Evolutionary conservation across 1,284 basidiomycete genomes (phyloP).

Genomic region (Cryptococcus sp.): DNA sequence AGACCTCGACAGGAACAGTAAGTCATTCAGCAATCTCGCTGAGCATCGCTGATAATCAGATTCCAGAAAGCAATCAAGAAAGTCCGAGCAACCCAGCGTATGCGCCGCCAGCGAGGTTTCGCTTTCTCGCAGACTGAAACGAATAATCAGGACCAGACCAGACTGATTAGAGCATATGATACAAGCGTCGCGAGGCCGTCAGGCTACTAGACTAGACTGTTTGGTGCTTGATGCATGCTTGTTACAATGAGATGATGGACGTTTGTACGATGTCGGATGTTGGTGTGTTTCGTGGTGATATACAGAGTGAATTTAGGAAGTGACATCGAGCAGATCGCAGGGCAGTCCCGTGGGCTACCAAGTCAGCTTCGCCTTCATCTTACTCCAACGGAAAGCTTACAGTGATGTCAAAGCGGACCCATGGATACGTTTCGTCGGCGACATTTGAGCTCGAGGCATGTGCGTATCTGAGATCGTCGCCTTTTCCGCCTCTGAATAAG

Average conservation of each 20-base stretch:
- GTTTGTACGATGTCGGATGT: no score
- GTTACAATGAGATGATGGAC: background rate
- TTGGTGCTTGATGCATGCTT: background rate
- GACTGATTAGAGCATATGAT: conserved; percentile 83
- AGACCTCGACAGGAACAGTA: conserved; percentile 94
- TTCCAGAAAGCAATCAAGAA: conserved; percentile 98
- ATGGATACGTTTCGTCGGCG: conserved; percentile 20
- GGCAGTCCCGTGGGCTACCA: conserved; percentile 34
- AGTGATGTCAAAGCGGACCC: conserved; percentile 41
- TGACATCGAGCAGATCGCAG: no score
- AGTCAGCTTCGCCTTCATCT: no score
- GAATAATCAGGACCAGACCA: conserved; percentile 75
- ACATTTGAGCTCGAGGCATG: conserved; percentile 28
- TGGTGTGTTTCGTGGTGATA: background rate
- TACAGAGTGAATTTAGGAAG: background rate
- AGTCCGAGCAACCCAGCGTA: conserved; percentile 88
- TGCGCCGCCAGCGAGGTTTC: conserved; percentile 89
- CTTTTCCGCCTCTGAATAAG: conserved; percentile 36
- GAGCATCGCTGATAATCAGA: conserved; percentile 47
- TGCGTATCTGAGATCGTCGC: conserved; percentile 39
- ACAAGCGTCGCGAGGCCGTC: conserved; percentile 55
- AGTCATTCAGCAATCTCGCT: conserved; percentile 39
- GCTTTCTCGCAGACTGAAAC: conserved; percentile 94
- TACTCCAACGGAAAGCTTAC: conserved; percentile 21
- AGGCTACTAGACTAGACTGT: conserved; percentile 29